Evolutionary conservation across 192 early-diverging fungal species (phyloP).

Genomic region (Ambispora gerdemannii): DNA sequence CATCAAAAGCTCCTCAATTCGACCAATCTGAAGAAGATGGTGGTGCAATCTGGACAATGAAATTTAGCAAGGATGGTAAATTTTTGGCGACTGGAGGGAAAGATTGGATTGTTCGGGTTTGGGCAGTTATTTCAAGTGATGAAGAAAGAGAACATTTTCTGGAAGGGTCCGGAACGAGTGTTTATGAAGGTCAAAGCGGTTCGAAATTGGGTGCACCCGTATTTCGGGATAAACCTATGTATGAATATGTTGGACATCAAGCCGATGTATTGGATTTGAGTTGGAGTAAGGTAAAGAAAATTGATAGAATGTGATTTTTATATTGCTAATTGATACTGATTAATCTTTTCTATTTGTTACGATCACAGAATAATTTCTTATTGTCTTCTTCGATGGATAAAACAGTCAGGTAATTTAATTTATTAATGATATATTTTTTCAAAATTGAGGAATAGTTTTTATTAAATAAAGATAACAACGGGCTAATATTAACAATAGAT

Average conservation of each 20-base stretch:
- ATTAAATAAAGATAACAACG: not conserved
- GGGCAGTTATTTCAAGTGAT: slow-evolving; percentile 43
- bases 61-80: slow-evolving; percentile 74
- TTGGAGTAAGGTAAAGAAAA: slow-evolving; percentile 55
- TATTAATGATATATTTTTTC: not conserved
- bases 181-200: slow-evolving; percentile 26
- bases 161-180: slow-evolving; percentile 27
- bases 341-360: slow-evolving; percentile 42
- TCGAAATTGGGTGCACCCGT: slow-evolving; percentile 40
- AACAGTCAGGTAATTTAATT: slow-evolving; percentile 55
- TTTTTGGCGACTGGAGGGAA: slow-evolving; percentile 83
- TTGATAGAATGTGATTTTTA: not conserved
- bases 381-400: slow-evolving; percentile 79
- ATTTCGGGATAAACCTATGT: slow-evolving; percentile 64
- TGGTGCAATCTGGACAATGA: slow-evolving; percentile 67
- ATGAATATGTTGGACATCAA: slow-evolving; percentile 72
- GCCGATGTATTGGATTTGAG: slow-evolving; percentile 67
- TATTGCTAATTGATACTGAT: not conserved
- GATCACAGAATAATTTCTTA: slow-evolving; percentile 65
- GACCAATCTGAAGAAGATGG: not conserved
- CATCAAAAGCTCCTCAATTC: not conserved
- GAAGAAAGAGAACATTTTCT: slow-evolving; percentile 32
- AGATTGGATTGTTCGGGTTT: slow-evolving; percentile 65
- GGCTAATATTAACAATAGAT: slow-evolving; percentile 37
- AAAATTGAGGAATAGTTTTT: no score